Conservation (phyloP, 345 rosid genomes). For the Salix suchowensis region DNA sequence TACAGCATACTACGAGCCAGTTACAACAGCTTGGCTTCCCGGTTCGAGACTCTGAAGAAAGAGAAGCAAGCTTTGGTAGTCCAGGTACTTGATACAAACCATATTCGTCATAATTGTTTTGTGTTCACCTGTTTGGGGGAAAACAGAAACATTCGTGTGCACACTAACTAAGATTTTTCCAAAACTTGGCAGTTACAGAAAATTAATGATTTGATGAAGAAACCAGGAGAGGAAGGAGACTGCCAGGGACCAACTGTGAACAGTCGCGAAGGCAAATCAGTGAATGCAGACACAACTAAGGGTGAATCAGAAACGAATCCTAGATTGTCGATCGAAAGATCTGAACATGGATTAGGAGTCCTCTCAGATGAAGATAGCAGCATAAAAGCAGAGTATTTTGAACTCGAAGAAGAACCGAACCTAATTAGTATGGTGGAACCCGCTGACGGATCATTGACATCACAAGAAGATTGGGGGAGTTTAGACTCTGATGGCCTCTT, state of each 20-base stretch:
- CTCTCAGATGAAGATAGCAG: constrained; percentile 40
- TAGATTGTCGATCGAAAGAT: constrained; percentile 28
- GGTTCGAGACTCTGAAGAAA: constrained; percentile 55
- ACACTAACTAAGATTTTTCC: neutral
- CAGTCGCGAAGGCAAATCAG: constrained; percentile 44
- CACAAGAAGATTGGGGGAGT: constrained; percentile 67
- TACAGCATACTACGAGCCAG: constrained; percentile 45
- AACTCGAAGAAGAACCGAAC: constrained; percentile 50
- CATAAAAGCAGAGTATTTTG: constrained; percentile 57
- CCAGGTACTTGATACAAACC: constrained; percentile 42
- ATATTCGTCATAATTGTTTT: neutral
- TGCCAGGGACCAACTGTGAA: constrained; percentile 16
- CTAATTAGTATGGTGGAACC: constrained; percentile 52
- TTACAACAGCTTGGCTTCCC: constrained; percentile 50
- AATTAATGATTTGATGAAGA: constrained; percentile 39
- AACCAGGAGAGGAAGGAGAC: constrained; percentile 28
- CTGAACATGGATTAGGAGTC: constrained; percentile 29
- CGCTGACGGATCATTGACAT: constrained; percentile 57
- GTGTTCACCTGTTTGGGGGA: neutral
- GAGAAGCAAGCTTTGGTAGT: constrained; percentile 53
- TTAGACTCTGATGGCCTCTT: constrained; percentile 54
- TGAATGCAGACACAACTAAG: constrained; percentile 30
- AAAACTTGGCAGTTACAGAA: constrained; percentile 47
- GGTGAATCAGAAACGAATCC: constrained; percentile 34
- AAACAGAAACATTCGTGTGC: neutral